These are phyloP conservation scores for Verticillium albo-atrum DNA, from an alignment of 2,329 filamentous ascomycete genomes.

Conservation along the genomic window DNA sequence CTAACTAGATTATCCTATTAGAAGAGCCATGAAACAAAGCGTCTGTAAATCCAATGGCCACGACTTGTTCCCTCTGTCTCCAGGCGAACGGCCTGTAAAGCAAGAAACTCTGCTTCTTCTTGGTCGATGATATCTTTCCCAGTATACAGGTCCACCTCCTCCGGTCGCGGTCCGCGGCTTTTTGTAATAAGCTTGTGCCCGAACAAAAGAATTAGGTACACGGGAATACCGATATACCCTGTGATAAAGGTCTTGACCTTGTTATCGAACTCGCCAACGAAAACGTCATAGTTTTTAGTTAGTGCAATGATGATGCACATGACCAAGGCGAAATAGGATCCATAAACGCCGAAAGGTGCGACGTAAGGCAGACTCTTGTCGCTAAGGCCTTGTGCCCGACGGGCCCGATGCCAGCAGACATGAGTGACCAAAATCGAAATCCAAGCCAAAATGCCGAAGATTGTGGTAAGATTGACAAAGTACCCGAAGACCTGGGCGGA, in stretches of 20 bases:
- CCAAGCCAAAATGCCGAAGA: conserved; percentile 63
- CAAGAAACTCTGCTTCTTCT: conserved; percentile 67
- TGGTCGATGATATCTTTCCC: conserved; percentile 66
- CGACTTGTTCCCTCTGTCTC: too few species aligned
- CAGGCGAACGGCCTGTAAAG: conserved; percentile 35
- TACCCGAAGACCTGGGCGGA: conserved; percentile 45
- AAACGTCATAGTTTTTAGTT: conserved; percentile 37
- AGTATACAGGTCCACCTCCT: conserved; percentile 33
- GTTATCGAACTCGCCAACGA: conserved; percentile 36
- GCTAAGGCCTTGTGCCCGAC: conserved; percentile 53
- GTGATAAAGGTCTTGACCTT: conserved; percentile 40
- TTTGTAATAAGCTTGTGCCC: neutral
- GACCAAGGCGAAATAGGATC: neutral
- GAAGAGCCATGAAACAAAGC: too few species aligned
- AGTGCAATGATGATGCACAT: neutral
- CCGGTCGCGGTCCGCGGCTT: conserved; percentile 47
- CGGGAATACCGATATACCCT: neutral
- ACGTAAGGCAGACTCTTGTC: conserved; percentile 27
- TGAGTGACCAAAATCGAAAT: conserved; percentile 64
- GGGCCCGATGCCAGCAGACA: conserved; percentile 60
- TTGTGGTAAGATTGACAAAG: conserved; percentile 63
- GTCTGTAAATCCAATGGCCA: too few species aligned
- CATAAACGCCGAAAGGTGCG: neutral
- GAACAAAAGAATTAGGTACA: neutral
- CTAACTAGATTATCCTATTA: too few species aligned